A percentile compares a stretch with the other conserved stretches of the same genome.
phyloP scores from a whole-genome alignment of 805 yeast species.

The Candida maesae region DNA sequence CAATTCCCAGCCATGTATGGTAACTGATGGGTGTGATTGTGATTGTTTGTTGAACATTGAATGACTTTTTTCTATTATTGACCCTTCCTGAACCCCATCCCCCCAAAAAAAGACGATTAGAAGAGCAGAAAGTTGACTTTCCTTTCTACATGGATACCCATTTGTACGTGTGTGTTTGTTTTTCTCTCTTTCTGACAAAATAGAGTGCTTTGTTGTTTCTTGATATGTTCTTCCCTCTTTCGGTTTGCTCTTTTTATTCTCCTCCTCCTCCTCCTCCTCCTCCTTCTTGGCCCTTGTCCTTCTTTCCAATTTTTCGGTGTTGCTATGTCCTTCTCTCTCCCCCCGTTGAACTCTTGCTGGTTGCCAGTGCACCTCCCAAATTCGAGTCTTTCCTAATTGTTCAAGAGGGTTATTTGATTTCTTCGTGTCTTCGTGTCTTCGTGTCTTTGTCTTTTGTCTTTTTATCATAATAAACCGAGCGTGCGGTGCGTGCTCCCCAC shows the following conservation, averaged over 20 bases:
- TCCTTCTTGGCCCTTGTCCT: too few relatives aligned
- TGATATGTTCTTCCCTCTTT: not conserved
- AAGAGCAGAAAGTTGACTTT: too few relatives aligned
- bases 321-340: not conserved
- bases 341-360: not conserved
- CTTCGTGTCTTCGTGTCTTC: too few relatives aligned
- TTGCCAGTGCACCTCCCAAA: not conserved
- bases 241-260: not conserved
- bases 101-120: not conserved
- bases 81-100: too few relatives aligned
- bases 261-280: not conserved
- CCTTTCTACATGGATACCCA: too few relatives aligned
- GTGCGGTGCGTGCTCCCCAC: not conserved
- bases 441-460: too few relatives aligned
- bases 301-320: too few relatives aligned
- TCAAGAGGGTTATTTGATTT: too few relatives aligned
- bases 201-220: slow-evolving; percentile 1
- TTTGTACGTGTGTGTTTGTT: too few relatives aligned
- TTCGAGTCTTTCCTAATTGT: too few relatives aligned
- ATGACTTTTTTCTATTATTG: not conserved
- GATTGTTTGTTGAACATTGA: not conserved
- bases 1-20: slow-evolving; percentile 17
- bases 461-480: not conserved
- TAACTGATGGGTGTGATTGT: slow-evolving; percentile 1
- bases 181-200: not conserved